Conservation (phyloP, 1,284 basidiomycete genomes). For the Cutaneotrichosporon spelunceum region DNA sequence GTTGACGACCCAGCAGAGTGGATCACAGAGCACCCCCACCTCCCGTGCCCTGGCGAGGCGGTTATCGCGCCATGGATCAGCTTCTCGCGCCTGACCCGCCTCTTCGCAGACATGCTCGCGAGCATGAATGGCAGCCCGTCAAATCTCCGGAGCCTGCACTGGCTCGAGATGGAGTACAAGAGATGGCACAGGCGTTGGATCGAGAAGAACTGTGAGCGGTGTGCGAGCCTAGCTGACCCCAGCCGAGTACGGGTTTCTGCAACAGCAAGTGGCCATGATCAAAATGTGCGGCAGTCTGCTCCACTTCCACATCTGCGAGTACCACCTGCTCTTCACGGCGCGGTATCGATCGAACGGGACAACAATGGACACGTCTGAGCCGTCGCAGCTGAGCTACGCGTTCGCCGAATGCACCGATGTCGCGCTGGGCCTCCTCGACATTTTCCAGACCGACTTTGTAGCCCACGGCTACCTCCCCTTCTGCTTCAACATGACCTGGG, state of each 20-base stretch:
- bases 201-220: slow-evolving; percentile 26
- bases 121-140: slow-evolving; percentile 31
- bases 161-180: slow-evolving; percentile 32
- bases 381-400: slow-evolving; percentile 21
- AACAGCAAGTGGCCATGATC: slow-evolving; percentile 26
- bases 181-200: slow-evolving; percentile 36
- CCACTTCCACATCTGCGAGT: slow-evolving; percentile 34
- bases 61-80: slow-evolving; percentile 36
- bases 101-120: slow-evolving; percentile 30
- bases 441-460: slow-evolving; percentile 29
- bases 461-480: slow-evolving; percentile 28
- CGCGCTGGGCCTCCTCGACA: slow-evolving; percentile 25
- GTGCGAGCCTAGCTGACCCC: neutral
- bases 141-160: slow-evolving; percentile 31
- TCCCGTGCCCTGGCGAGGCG: slow-evolving; percentile 34
- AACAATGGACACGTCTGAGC: slow-evolving; percentile 22
- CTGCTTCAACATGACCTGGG: slow-evolving; percentile 31
- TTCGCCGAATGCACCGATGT: slow-evolving; percentile 28
- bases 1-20: slow-evolving; percentile 31
- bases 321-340: slow-evolving; percentile 28
- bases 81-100: slow-evolving; percentile 30
- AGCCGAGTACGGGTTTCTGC: slow-evolving; percentile 25
- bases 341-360: slow-evolving; percentile 22
- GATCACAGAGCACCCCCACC: slow-evolving; percentile 36
- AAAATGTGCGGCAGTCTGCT: slow-evolving; percentile 26